phyloP scores from a whole-genome alignment of 1,139 yeast species.

The Tardiomyces digboiensis region DNA sequence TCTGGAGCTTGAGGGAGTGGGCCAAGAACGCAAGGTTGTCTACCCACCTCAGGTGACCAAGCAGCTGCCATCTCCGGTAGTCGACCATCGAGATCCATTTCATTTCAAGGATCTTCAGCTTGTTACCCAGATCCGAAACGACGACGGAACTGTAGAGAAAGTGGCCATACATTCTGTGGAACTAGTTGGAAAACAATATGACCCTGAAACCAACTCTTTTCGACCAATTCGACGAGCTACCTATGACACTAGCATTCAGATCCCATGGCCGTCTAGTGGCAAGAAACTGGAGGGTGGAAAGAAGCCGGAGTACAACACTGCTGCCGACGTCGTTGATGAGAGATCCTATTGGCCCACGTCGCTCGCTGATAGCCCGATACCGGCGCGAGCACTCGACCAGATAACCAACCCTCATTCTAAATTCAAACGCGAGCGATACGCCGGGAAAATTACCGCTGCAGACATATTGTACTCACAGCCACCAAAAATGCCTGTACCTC shows the following conservation, averaged over 20 bases:
- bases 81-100: slow-evolving; percentile 47
- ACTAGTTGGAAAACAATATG: slow-evolving; percentile 61
- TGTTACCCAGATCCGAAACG: slow-evolving; percentile 67
- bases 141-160: slow-evolving; percentile 45
- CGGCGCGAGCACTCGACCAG: slow-evolving; percentile 53
- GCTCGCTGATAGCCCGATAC: slow-evolving; percentile 58
- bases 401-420: slow-evolving; percentile 65
- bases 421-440: slow-evolving; percentile 20
- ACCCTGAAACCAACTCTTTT: slow-evolving; percentile 61
- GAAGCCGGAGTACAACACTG: slow-evolving; percentile 38
- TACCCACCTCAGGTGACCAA: background rate
- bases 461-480: slow-evolving; percentile 51
- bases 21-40: background rate
- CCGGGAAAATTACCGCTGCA: slow-evolving; percentile 47
- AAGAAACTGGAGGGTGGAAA: slow-evolving; percentile 51
- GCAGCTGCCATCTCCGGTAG: slow-evolving; percentile 19
- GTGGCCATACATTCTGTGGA: slow-evolving; percentile 73
- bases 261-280: slow-evolving; percentile 86
- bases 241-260: slow-evolving; percentile 52
- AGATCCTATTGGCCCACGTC: slow-evolving; percentile 70
- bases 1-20: background rate
- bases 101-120: slow-evolving; percentile 57
- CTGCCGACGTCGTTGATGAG: slow-evolving; percentile 50
- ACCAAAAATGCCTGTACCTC: slow-evolving; percentile 62
- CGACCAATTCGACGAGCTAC: slow-evolving; percentile 72